Evolutionary conservation across 176 grass and related monocot genomes (phyloP).

Genomic region (Carex parvula): DNA sequence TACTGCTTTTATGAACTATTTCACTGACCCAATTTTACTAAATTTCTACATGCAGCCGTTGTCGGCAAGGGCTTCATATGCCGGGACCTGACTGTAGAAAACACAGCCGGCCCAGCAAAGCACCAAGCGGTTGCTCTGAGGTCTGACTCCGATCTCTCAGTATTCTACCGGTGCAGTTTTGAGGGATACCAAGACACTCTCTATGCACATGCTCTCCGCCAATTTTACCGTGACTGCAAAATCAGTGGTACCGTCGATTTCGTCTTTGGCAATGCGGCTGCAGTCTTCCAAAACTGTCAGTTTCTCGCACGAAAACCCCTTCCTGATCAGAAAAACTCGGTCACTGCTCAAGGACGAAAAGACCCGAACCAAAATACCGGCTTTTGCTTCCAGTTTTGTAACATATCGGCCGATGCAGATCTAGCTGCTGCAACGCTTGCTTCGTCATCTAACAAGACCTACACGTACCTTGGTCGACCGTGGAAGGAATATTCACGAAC

Average conservation of each 20-base stretch:
- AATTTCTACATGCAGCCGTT: conserved; percentile 26
- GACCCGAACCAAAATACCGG: conserved; percentile 43
- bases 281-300: conserved; percentile 62
- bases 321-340: conserved; percentile 27
- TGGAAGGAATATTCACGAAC: conserved; percentile 65
- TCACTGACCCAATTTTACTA: neutral
- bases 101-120: conserved; percentile 33
- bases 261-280: conserved; percentile 48
- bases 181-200: conserved; percentile 66
- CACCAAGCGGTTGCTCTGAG: conserved; percentile 34
- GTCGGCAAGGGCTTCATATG: conserved; percentile 47
- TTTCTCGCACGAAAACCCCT: conserved; percentile 29
- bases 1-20: neutral
- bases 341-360: conserved; percentile 52
- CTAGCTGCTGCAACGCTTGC: conserved; percentile 18
- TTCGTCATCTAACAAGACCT: conserved; percentile 18
- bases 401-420: conserved; percentile 31
- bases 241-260: conserved; percentile 58
- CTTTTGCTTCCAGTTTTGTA: conserved; percentile 41
- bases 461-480: conserved; percentile 40
- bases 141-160: conserved; percentile 27
- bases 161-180: conserved; percentile 42
- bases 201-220: conserved; percentile 44
- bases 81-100: conserved; percentile 31
- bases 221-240: conserved; percentile 64